A percentile compares a stretch with the other conserved stretches of the same genome.
These are phyloP conservation scores for Mycena pura DNA, from an alignment of 768 basidiomycete species.

Conservation along the genomic window DNA sequence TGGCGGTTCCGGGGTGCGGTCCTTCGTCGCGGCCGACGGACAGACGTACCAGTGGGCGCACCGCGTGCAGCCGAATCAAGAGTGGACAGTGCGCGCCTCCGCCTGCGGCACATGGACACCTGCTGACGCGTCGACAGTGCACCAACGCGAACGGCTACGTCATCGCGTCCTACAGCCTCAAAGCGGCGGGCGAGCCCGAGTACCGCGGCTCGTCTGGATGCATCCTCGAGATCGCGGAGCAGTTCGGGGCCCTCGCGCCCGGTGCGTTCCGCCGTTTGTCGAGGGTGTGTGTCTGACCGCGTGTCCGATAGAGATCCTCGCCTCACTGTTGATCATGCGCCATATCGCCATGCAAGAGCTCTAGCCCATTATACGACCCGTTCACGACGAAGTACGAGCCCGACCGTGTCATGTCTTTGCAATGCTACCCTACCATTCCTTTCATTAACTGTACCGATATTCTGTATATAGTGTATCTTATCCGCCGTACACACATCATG, in stretches of 20 bases:
- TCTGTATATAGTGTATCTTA: too few species aligned
- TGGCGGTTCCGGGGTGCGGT: slow-evolving; percentile 52
- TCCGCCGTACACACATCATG: too few species aligned
- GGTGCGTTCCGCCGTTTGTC: slow-evolving; percentile 54
- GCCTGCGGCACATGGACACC: not conserved
- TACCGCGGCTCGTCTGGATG: slow-evolving; percentile 64
- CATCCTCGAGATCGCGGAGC: slow-evolving; percentile 68
- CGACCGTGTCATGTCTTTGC: too few species aligned
- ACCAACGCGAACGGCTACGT: slow-evolving; percentile 55
- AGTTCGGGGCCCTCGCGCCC: slow-evolving; percentile 58
- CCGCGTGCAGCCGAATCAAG: slow-evolving; percentile 53
- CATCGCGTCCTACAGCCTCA: slow-evolving; percentile 68
- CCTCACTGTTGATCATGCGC: slow-evolving; percentile 68
- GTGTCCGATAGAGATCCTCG: slow-evolving; percentile 57
- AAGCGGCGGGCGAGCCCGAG: slow-evolving; percentile 58
- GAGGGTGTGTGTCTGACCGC: not conserved
- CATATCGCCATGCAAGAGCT: slow-evolving; percentile 63
- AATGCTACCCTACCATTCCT: too few species aligned
- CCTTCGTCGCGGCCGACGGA: slow-evolving; percentile 65
- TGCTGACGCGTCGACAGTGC: slow-evolving; percentile 48
- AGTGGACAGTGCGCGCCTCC: slow-evolving; percentile 63
- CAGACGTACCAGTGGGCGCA: slow-evolving; percentile 68
- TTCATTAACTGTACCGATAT: too few species aligned
- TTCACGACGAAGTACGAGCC: too few species aligned
- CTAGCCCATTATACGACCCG: slow-evolving; percentile 51